Evolutionary conservation across 768 basidiomycete genomes (phyloP).

Genomic region (Macrocybe gigantea): DNA sequence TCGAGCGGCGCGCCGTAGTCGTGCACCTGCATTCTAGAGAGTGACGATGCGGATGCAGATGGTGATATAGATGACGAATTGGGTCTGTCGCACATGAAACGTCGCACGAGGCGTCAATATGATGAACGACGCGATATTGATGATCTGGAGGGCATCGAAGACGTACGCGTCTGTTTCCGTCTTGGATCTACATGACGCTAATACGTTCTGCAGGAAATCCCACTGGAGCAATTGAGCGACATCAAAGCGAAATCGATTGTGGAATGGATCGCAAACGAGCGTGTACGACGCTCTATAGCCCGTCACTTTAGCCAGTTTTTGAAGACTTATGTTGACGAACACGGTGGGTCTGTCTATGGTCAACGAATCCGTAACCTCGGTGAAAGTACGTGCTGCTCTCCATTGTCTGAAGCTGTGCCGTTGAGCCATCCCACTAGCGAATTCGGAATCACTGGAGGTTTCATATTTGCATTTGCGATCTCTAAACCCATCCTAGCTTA

Average conservation of each 20-base stretch:
- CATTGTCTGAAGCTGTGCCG: slow-evolving; percentile 1
- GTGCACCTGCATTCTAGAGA: slow-evolving; percentile 87
- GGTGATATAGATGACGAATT: slow-evolving; percentile 66
- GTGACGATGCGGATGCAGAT: slow-evolving; percentile 73
- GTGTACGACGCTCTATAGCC: slow-evolving; percentile 85
- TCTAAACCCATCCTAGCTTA: slow-evolving; percentile 96
- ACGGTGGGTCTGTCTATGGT: slow-evolving; percentile 89
- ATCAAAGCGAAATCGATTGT: slow-evolving; percentile 97
- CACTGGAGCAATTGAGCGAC: slow-evolving; percentile 92
- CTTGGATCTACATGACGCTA: slow-evolving; percentile 6
- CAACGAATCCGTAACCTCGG: slow-evolving; percentile 90
- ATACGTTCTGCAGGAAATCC: slow-evolving; percentile 63
- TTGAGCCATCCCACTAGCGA: slow-evolving; percentile 47
- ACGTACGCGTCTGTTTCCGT: slow-evolving; percentile 42
- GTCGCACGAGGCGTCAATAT: slow-evolving; percentile 83
- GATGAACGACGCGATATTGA: slow-evolving; percentile 90
- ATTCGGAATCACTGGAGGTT: slow-evolving; percentile 95
- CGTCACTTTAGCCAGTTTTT: slow-evolving; percentile 93
- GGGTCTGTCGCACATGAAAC: slow-evolving; percentile 66
- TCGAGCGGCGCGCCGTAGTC: slow-evolving; percentile 72
- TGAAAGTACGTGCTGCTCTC: slow-evolving; percentile 60
- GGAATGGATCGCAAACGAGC: slow-evolving; percentile 95
- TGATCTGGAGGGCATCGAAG: slow-evolving; percentile 85
- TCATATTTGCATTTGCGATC: slow-evolving; percentile 90
- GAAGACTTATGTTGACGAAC: slow-evolving; percentile 92